These are phyloP conservation scores for Leersia perrieri DNA, from an alignment of 176 grass and related monocot genomes.

Conservation along the genomic window DNA sequence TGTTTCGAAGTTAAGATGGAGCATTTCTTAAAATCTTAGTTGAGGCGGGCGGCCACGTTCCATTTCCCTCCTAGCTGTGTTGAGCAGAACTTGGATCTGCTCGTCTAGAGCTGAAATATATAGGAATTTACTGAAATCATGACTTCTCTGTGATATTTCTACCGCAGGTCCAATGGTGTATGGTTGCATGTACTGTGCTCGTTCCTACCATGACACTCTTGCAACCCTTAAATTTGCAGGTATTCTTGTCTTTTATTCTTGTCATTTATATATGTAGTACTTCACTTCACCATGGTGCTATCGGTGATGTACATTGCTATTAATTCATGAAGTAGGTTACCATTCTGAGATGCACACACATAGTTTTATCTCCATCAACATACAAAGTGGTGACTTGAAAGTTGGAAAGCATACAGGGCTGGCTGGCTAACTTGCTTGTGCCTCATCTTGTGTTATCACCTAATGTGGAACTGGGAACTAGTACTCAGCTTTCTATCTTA, in stretches of 20 bases:
- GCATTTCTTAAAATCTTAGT: neutral
- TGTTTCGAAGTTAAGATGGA: neutral
- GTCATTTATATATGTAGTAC: neutral
- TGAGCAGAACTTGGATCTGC: neutral
- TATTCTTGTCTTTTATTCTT: constrained; percentile 7
- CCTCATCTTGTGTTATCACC: neutral
- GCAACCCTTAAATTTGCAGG: constrained; percentile 82
- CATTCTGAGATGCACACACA: neutral
- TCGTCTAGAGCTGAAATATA: neutral
- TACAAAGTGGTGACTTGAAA: constrained; percentile 4
- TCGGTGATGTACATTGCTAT: neutral
- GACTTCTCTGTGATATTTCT: neutral
- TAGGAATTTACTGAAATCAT: neutral
- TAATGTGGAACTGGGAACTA: neutral
- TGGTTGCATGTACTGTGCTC: constrained; percentile 81
- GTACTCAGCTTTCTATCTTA: neutral
- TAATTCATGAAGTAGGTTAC: neutral
- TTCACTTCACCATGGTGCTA: neutral
- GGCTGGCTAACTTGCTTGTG: neutral
- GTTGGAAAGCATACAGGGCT: neutral
- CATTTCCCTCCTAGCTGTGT: neutral
- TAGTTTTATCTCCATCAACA: neutral
- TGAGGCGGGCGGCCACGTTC: neutral
- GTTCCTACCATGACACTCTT: constrained; percentile 74
- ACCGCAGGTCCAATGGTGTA: constrained; percentile 89